Evolutionary conservation across 495 filamentous ascomycete species (phyloP).

Genomic region (Penicillium canescens): DNA sequence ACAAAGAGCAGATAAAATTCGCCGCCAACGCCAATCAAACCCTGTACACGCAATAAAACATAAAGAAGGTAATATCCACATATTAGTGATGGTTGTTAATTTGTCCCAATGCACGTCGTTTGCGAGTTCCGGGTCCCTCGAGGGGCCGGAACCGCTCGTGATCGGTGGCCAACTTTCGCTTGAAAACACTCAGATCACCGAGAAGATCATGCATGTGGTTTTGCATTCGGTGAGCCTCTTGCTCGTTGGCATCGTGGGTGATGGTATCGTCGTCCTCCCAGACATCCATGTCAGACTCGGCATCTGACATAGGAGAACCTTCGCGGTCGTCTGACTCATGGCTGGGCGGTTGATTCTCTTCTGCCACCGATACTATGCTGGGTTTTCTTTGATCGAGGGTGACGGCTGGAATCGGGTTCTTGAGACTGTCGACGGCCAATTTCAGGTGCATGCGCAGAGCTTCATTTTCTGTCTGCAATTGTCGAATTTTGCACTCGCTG

Average conservation of each 20-base stretch:
- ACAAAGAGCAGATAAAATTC: constrained; percentile 15
- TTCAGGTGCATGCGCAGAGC: constrained; percentile 81
- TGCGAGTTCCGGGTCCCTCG: constrained; percentile 22
- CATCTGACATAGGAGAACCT: constrained; percentile 30
- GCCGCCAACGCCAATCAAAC: constrained; percentile 25
- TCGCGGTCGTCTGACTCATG: constrained; percentile 42
- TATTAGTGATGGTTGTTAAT: constrained; percentile 37
- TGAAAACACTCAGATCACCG: constrained; percentile 77
- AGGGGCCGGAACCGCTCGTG: constrained; percentile 52
- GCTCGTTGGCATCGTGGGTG: constrained; percentile 26
- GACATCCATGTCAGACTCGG: constrained; percentile 35
- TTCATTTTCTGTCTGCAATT: constrained; percentile 85
- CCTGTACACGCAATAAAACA: constrained; percentile 23
- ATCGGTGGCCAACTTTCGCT: constrained; percentile 81
- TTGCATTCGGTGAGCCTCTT: constrained; percentile 60
- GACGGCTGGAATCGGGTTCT: constrained; percentile 73
- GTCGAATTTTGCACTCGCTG: constrained; percentile 86
- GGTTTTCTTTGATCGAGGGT: constrained; percentile 35
- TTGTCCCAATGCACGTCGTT: constrained; percentile 37
- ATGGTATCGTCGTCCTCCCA: constrained; percentile 43
- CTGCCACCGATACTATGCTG: constrained; percentile 38
- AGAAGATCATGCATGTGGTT: constrained; percentile 69
- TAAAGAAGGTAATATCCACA: constrained; percentile 14
- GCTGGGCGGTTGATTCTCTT: constrained; percentile 36
- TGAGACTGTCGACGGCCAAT: constrained; percentile 80